These are phyloP conservation scores for Deinandra increscens DNA, from an alignment of 129 eudicot genomes.

Conservation along the genomic window DNA sequence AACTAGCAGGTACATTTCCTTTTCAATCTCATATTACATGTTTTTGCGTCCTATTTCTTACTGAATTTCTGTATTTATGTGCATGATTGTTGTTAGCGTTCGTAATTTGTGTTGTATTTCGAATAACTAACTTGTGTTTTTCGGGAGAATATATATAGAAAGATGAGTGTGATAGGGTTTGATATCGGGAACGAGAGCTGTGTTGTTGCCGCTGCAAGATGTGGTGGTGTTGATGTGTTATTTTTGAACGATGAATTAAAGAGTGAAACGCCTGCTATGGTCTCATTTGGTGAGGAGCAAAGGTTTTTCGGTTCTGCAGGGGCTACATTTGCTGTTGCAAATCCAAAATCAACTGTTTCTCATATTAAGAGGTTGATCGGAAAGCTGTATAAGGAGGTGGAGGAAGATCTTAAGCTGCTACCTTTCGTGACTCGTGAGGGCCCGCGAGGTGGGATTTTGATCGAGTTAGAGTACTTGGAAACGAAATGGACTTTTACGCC, in stretches of 20 bases:
- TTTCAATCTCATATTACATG: not conserved
- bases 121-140: not conserved
- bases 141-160: slow-evolving; percentile 1
- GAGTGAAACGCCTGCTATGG: slow-evolving; percentile 72
- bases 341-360: slow-evolving; percentile 72
- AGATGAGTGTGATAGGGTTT: slow-evolving; percentile 85
- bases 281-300: slow-evolving; percentile 80
- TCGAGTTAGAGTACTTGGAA: slow-evolving; percentile 60
- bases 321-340: slow-evolving; percentile 66
- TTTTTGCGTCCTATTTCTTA: not conserved
- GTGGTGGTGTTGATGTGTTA: slow-evolving; percentile 70
- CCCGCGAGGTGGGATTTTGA: slow-evolving; percentile 70
- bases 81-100: not conserved
- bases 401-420: slow-evolving; percentile 56
- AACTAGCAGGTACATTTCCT: not conserved
- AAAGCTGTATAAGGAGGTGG: slow-evolving; percentile 53
- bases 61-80: not conserved
- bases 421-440: slow-evolving; percentile 74
- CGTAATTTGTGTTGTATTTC: not conserved
- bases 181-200: slow-evolving; percentile 86
- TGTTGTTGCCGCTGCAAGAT: slow-evolving; percentile 65
- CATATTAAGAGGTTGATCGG: slow-evolving; percentile 88
- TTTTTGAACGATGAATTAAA: slow-evolving; percentile 68
- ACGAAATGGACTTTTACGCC: slow-evolving; percentile 57
- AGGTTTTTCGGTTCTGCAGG: slow-evolving; percentile 83